Conservation (phyloP, 305 asterid species). For the Fraxinus paxiana region DNA sequence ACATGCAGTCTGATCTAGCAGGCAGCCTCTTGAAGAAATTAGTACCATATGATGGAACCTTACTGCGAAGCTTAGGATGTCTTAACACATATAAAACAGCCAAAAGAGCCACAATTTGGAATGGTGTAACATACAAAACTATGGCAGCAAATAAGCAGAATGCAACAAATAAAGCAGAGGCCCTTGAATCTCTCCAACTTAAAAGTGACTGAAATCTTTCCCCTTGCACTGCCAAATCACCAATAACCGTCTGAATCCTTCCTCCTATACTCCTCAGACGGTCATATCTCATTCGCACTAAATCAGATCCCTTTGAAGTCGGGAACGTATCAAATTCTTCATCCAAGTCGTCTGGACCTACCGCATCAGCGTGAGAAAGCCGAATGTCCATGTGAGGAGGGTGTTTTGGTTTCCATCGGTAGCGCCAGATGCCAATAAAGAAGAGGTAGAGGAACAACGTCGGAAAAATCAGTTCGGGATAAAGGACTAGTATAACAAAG, state of each 20-base stretch:
- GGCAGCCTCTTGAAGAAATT: conserved; percentile 82
- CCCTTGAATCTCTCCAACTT: conserved; percentile 82
- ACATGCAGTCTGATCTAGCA: conserved; percentile 63
- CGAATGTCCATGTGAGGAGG: conserved; percentile 81
- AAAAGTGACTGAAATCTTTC: conserved; percentile 58
- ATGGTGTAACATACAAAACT: conserved; percentile 56
- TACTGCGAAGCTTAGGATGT: conserved; percentile 69
- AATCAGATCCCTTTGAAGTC: conserved; percentile 43
- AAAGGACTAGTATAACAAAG: conserved; percentile 47
- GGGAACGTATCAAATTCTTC: conserved; percentile 78
- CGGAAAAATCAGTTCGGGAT: conserved; percentile 61
- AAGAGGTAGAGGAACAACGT: conserved; percentile 66
- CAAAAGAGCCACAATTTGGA: conserved; percentile 43
- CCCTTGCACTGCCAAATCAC: conserved; percentile 75
- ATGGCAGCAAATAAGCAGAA: conserved; percentile 59
- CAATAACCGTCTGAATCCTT: conserved; percentile 63
- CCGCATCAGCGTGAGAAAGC: conserved; percentile 61
- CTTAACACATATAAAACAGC: conserved; percentile 53
- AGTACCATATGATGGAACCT: conserved; percentile 43
- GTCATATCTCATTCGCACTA: conserved; percentile 66
- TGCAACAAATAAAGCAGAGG: conserved; percentile 57
- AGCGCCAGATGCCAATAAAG: conserved; percentile 62
- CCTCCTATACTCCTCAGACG: conserved; percentile 73
- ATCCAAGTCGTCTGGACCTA: conserved; percentile 54
- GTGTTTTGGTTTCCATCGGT: conserved; percentile 66